Conservation (phyloP, 805 yeast species). For the Ogataea chonburiensis region DNA sequence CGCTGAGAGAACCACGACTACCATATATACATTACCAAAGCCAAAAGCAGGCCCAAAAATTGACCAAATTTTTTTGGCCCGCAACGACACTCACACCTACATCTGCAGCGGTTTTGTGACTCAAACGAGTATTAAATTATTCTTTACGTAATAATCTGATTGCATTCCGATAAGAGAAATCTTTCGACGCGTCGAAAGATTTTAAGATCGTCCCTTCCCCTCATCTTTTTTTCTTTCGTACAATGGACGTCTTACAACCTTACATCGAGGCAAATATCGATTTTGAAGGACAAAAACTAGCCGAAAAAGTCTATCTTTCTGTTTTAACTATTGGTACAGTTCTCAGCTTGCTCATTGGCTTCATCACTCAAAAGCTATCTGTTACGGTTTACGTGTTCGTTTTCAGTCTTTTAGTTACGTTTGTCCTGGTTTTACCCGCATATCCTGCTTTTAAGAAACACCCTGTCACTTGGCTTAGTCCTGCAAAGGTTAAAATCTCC, state of each 20-base stretch:
- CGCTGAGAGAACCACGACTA: too few species aligned
- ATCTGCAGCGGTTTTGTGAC: too few species aligned
- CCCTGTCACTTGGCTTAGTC: slow-evolving; percentile 46
- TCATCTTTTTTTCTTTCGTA: slow-evolving; percentile 1
- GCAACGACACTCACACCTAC: too few species aligned
- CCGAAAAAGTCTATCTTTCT: slow-evolving; percentile 32
- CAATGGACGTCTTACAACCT: slow-evolving; percentile 24
- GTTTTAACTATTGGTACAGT: slow-evolving; percentile 35
- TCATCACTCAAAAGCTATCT: slow-evolving; percentile 43
- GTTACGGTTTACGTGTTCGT: slow-evolving; percentile 40
- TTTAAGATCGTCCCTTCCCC: slow-evolving; percentile 6
- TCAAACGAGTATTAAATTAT: too few species aligned
- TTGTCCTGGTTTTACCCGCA: slow-evolving; percentile 51
- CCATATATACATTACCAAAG: too few species aligned
- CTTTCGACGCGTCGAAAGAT: slow-evolving; percentile 9
- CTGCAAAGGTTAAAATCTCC: slow-evolving; percentile 16
- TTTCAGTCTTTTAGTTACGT: slow-evolving; percentile 33
- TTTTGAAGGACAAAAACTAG: slow-evolving; percentile 51
- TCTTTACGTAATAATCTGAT: too few species aligned
- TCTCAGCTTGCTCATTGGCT: slow-evolving; percentile 49
- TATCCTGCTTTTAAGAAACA: slow-evolving; percentile 55
- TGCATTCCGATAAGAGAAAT: not conserved
- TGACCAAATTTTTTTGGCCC: too few species aligned
- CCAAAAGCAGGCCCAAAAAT: too few species aligned
- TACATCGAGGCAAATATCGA: slow-evolving; percentile 40